phyloP scores from a whole-genome alignment of 148 eudicot genomes.

The Fagopyrum esculentum region DNA sequence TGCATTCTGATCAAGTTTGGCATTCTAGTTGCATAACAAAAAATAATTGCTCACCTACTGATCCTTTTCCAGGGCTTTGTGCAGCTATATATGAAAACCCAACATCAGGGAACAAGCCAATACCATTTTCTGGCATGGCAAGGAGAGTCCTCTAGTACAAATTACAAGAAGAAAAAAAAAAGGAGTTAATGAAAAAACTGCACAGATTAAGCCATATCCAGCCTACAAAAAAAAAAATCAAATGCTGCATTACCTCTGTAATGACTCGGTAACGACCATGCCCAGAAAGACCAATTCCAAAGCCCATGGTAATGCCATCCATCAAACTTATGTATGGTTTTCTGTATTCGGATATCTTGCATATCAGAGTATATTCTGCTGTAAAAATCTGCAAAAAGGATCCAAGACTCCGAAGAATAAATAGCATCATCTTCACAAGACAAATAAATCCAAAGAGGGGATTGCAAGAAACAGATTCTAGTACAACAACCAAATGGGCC shows the following conservation, averaged over 20 bases:
- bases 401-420: background rate
- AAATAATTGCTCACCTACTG: slow-evolving; percentile 53
- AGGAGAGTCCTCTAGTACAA: slow-evolving; percentile 73
- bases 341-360: slow-evolving; percentile 78
- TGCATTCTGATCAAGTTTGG: background rate
- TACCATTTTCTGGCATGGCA: slow-evolving; percentile 99
- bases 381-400: slow-evolving; percentile 52
- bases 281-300: slow-evolving; percentile 95
- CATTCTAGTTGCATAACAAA: background rate
- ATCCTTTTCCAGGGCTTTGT: slow-evolving; percentile 83
- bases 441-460: background rate
- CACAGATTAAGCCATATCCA: background rate
- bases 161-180: background rate
- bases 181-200: background rate
- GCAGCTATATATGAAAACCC: slow-evolving; percentile 95
- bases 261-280: slow-evolving; percentile 87
- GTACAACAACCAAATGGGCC: background rate
- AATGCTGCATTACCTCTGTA: slow-evolving; percentile 58
- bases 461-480: background rate
- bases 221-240: background rate
- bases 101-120: slow-evolving; percentile 97
- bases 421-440: background rate
- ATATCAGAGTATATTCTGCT: slow-evolving; percentile 85
- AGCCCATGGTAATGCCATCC: slow-evolving; percentile 99
- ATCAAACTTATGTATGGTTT: slow-evolving; percentile 91